Percentiles rank a stretch among this genome's conserved stretches.
These are phyloP conservation scores for Plectosphaerella plurivora DNA, from an alignment of 2,329 filamentous ascomycete species.

Conservation along the genomic window DNA sequence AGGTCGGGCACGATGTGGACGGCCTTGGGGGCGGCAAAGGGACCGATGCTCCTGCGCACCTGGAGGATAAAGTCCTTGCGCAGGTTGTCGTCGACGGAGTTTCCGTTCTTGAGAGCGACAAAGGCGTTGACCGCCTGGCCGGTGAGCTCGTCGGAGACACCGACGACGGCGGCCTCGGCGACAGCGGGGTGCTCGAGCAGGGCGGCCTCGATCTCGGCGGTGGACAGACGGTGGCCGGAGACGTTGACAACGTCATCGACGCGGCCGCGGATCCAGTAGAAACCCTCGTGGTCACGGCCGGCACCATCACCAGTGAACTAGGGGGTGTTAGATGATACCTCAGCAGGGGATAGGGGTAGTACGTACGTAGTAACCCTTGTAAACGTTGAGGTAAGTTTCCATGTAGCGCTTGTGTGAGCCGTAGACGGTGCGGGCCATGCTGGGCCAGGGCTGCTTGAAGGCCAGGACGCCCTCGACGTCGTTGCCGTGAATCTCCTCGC, in stretches of 20 bases:
- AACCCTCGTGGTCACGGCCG: constrained; percentile 93
- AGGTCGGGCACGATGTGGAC: constrained; percentile 89
- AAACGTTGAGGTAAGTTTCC: constrained; percentile 97
- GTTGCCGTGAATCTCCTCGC: constrained; percentile 89
- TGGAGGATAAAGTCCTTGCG: constrained; percentile 93
- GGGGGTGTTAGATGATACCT: not conserved
- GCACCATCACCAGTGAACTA: constrained; percentile 92
- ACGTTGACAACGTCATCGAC: constrained; percentile 99
- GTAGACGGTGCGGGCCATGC: constrained; percentile 97
- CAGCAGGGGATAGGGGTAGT: not conserved
- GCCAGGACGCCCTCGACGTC: constrained; percentile 95
- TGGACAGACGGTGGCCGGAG: constrained; percentile 91
- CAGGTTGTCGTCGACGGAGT: constrained; percentile 70
- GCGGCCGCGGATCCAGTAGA: constrained; percentile 99
- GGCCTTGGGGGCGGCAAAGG: constrained; percentile 93
- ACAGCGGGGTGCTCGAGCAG: constrained; percentile 87
- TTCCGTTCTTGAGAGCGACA: constrained; percentile 83
- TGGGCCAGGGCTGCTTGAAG: constrained; percentile 97
- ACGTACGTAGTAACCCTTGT: constrained; percentile 94
- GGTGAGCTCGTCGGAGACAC: constrained; percentile 87
- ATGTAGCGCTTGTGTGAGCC: constrained; percentile 97
- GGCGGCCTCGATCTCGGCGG: constrained; percentile 95
- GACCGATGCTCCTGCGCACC: constrained; percentile 94
- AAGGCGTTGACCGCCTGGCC: constrained; percentile 98
- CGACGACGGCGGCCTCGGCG: constrained; percentile 92